Base-by-base conservation (phyloP, 768 basidiomycete species). In the Suillus placidus region DNA sequence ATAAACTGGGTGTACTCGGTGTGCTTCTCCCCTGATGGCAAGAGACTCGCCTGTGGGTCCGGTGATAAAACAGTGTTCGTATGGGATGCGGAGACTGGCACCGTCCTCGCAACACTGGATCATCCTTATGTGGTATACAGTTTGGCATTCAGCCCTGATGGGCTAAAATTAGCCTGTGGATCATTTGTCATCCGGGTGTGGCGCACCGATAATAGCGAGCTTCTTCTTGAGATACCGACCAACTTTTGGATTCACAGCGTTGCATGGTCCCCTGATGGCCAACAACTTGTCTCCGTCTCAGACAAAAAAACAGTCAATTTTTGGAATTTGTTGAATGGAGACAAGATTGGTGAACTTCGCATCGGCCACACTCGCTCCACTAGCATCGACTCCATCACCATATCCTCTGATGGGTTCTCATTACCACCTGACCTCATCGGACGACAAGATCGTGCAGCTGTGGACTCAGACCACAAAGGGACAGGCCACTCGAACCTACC, bases 41-140 rank as follows among this genome's bases (percentile, higher is more conserved):
- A 47, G n/a, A 47, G 10, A 12, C 45, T 47, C n/a, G 45, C 45
- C 3, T 0, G 45, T n/a, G 45, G 45, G 4, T n/a, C n/a, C 1
- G n/a, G 45, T 4, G 20, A n/a, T 47, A 4, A n/a, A 4, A 47
- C 10, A n/a, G 10, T 9, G 12, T 6, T 47, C n/a, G n/a, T 47
- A 47, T n/a, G 45, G 45, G 20, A 45, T n/a, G 10, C 10, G 10
- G 45, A 47, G 45, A 47, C 45, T n/a, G 45, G 45, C 10, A 12
- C 45, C 5, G n/a, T 12, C 45, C 45, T 47, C 10, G 20, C 10
- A 12, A n/a, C n/a, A 47, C n/a, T 12, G 20, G 45, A n/a, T n/a
- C 45, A 10, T 45, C 8, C 9, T 45, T 4, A 10, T n/a, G 0
- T 3, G 0, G 20, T 12, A n/a, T 2, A 3, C n/a, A 12, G 4